Evolutionary conservation across 371 early-diverging fungal genomes (phyloP).

Genomic region (Ordospora colligata): DNA sequence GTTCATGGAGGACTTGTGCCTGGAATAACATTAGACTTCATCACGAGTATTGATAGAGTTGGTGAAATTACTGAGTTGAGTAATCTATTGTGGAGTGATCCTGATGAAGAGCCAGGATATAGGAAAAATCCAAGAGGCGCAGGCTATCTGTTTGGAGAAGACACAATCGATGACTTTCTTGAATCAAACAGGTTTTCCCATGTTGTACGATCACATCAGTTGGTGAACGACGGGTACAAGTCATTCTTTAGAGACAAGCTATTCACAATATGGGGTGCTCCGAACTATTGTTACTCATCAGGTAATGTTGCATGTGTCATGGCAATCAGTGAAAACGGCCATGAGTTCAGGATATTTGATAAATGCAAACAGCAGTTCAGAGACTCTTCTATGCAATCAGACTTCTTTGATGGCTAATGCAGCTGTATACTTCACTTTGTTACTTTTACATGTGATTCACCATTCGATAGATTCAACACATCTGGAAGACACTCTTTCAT

Average conservation of each 20-base stretch:
- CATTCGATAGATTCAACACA: no score
- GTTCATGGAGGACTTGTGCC: slow-evolving; percentile 60
- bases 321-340: slow-evolving; percentile 4
- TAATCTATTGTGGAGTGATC: slow-evolving; percentile 58
- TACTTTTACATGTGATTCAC: not conserved
- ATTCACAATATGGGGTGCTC: slow-evolving; percentile 41
- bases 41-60: slow-evolving; percentile 42
- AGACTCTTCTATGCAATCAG: not conserved
- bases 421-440: not conserved
- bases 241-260: slow-evolving; percentile 23
- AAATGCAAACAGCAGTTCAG: slow-evolving; percentile 16
- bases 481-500: slow-evolving; percentile 35
- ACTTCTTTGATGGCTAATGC: not conserved
- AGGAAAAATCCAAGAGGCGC: slow-evolving; percentile 45
- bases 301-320: slow-evolving; percentile 33
- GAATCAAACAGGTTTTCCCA: not conserved
- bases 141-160: slow-evolving; percentile 54
- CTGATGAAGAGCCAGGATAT: slow-evolving; percentile 34
- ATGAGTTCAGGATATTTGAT: slow-evolving; percentile 31
- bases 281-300: slow-evolving; percentile 42
- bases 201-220: slow-evolving; percentile 42
- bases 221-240: slow-evolving; percentile 39
- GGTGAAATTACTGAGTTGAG: slow-evolving; percentile 35
- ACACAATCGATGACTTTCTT: slow-evolving; percentile 21
- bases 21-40: slow-evolving; percentile 15